These are phyloP conservation scores for Carex kokanica DNA, from an alignment of 176 grass and related monocot genomes.

Conservation along the genomic window DNA sequence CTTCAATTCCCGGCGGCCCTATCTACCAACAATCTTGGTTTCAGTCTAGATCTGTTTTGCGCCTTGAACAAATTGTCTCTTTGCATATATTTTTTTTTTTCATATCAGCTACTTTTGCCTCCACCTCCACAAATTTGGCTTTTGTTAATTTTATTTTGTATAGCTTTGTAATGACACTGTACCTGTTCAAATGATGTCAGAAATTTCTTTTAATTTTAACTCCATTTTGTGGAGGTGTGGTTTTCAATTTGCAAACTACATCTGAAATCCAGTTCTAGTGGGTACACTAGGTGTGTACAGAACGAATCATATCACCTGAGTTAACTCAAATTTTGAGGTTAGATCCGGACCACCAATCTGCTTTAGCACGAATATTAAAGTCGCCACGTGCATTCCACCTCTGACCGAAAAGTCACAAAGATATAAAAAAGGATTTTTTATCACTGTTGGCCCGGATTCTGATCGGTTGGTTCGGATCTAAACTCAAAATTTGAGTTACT, in stretches of 20 bases:
- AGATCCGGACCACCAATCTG: no score
- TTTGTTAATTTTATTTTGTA: background rate
- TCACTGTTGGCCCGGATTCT: no score
- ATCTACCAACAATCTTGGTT: background rate
- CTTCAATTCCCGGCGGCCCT: background rate
- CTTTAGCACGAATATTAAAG: no score
- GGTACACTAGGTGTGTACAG: no score
- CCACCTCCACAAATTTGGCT: background rate
- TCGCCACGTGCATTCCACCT: no score
- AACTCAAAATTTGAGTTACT: no score
- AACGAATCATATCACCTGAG: no score
- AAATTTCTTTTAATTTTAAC: background rate
- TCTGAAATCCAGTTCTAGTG: background rate
- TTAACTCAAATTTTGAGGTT: no score
- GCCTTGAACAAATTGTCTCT: background rate
- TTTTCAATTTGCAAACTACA: background rate
- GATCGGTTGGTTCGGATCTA: no score
- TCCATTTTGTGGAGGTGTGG: background rate
- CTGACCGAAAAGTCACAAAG: no score
- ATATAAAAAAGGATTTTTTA: no score
- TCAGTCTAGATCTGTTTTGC: background rate
- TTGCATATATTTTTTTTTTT: background rate
- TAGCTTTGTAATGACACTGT: background rate
- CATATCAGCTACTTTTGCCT: background rate
- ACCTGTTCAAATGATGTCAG: background rate